A percentile compares a stretch with the other conserved stretches of the same genome.
Evolutionary conservation across 2,329 filamentous ascomycete genomes (phyloP).

Genomic region (Trichoderma asperellum): DNA sequence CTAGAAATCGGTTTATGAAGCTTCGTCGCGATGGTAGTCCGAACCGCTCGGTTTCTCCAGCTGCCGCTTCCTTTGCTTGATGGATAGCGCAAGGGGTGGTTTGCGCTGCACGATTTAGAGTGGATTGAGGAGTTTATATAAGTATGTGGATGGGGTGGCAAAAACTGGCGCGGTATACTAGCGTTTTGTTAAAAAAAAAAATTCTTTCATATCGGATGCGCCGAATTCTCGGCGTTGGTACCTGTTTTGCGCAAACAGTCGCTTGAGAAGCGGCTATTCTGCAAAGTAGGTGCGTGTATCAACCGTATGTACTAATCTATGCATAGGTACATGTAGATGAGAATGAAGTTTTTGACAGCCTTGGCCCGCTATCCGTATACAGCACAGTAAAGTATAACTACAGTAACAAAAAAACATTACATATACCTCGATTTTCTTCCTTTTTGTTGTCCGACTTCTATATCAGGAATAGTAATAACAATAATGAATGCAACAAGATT

Average conservation of each 20-base stretch:
- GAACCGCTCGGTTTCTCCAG: background rate
- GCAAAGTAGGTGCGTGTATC: background rate
- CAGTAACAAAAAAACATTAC: no score
- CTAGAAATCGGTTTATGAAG: background rate
- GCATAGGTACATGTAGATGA: no score
- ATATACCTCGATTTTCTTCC: no score
- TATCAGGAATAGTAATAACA: no score
- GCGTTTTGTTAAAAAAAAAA: background rate
- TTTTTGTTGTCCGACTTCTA: no score
- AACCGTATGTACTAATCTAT: no score
- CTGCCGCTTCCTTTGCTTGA: background rate
- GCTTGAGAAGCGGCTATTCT: background rate
- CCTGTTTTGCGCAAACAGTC: background rate
- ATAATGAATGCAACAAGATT: no score
- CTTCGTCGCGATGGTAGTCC: background rate
- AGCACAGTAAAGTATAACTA: no score
- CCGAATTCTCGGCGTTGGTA: background rate
- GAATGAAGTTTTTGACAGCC: no score
- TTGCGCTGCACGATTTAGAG: no score
- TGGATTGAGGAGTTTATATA: constrained; percentile 9
- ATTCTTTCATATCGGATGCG: background rate
- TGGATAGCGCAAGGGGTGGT: background rate
- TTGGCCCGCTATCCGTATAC: no score
- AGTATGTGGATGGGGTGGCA: background rate
- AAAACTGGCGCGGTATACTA: constrained; percentile 1